Evolutionary conservation across 176 grass and related monocot genomes (phyloP).

Genomic region (Carex parvula): DNA sequence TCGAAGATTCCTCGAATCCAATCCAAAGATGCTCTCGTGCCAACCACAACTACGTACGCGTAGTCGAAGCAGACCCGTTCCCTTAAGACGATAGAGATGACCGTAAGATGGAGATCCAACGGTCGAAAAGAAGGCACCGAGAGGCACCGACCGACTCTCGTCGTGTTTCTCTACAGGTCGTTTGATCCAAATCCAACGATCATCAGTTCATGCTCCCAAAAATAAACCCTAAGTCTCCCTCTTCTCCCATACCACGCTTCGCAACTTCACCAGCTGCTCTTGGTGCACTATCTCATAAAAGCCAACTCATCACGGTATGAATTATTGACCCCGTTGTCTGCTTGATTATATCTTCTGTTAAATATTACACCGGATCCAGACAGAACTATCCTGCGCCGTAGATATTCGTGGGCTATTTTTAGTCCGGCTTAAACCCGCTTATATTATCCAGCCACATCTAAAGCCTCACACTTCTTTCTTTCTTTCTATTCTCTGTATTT

Average conservation of each 20-base stretch:
- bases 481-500: neutral
- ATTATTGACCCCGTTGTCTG: neutral
- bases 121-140: too few species aligned
- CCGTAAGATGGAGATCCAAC: neutral
- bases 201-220: neutral
- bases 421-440: constrained; percentile 18
- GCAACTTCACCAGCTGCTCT: neutral
- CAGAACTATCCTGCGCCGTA: neutral
- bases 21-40: neutral
- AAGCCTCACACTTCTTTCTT: constrained; percentile 14
- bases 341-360: neutral
- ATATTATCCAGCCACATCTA: constrained; percentile 20
- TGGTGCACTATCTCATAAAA: neutral
- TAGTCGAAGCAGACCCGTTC: neutral
- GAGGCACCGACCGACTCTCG: neutral
- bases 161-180: neutral
- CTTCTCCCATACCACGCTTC: neutral
- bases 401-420: constrained; percentile 6
- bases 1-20: neutral
- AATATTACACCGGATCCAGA: neutral
- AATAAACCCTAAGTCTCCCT: constrained; percentile 16
- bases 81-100: neutral
- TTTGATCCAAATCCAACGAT: constrained; percentile 14
- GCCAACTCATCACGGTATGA: neutral
- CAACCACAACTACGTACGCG: neutral